Evolutionary conservation across 768 basidiomycete species (phyloP), one percentile per base, ranked within the genome.

Genomic region (Podaxis sp.): DNA sequence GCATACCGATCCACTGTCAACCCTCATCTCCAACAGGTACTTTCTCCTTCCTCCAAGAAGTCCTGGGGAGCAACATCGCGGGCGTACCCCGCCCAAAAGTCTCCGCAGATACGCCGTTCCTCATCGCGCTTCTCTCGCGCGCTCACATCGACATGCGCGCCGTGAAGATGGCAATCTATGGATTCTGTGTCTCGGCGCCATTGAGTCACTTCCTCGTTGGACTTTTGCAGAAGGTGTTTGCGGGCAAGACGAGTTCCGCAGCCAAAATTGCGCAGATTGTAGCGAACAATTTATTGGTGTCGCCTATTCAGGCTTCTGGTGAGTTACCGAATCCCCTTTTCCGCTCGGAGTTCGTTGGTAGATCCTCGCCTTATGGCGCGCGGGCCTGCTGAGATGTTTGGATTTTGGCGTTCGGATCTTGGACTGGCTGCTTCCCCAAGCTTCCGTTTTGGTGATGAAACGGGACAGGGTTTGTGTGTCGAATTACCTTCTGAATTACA

Each of bases 181-280:
- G 94, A 63, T 86, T 90, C 76, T 80, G 90, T 66, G 82, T 96
- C 43, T 92, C 92, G 12, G 94, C 93, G 5, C 94, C 94, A 0
- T 72, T 96, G 33, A 82, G 86, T 46, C 94, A 96, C 70, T 74
- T 82, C 71, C 85, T 94, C 64, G 83, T 92, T 19, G 86, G 88
- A 58, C 67, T 79, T 43, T 75, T 95, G 62, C 92, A 94, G 74
- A 88, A 82, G 68, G 81, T 82, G 13, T 95, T 96, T 69, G 85
- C 85, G 0, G 93, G 93, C 41, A 89, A 81, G 76, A 86, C 85
- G 19, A 81, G 86, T 15, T 73, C 84, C 41, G 76, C 78, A 24
- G 85, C 86, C 53, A 89, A 85, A 75, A 66, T 94, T 53, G 85
- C 74, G 19, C 91, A 92, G 75, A 81, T 96, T 61, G 66, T 93